Conservation (phyloP, 2,329 filamentous ascomycete species). For the Paecilomyces fulvus region DNA sequence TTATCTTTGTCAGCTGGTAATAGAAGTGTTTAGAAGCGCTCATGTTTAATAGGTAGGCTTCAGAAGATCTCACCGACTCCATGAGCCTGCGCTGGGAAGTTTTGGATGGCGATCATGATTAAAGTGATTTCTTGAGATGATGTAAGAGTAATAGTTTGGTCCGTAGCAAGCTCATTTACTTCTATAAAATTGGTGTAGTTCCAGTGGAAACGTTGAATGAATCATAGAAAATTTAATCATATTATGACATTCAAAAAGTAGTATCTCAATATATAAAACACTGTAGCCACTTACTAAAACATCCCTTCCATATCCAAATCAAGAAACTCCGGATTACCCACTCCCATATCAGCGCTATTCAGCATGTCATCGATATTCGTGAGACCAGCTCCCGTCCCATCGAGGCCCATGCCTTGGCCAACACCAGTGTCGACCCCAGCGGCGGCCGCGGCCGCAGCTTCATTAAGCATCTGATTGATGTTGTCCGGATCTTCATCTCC, state of each 20-base stretch:
- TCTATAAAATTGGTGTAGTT: no score
- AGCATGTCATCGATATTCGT: slow-evolving; percentile 37
- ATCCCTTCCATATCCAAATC: slow-evolving; percentile 39
- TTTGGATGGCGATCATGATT: not conserved
- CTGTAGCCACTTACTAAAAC: slow-evolving; percentile 19
- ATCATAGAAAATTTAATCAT: no score
- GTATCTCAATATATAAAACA: not conserved
- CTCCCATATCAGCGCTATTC: slow-evolving; percentile 34
- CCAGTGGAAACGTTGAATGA: no score
- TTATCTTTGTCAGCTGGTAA: not conserved
- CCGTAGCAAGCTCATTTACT: no score
- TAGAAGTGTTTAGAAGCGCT: not conserved
- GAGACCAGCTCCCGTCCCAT: slow-evolving; percentile 18
- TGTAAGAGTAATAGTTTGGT: not conserved
- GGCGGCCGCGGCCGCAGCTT: slow-evolving; percentile 26
- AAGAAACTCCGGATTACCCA: slow-evolving; percentile 36
- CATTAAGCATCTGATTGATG: slow-evolving; percentile 33
- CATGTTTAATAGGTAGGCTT: not conserved
- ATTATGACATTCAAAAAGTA: not conserved
- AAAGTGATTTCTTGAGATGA: not conserved
- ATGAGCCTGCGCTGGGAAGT: not conserved
- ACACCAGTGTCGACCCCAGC: slow-evolving; percentile 21
- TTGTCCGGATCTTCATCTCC: slow-evolving; percentile 21
- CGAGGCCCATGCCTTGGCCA: slow-evolving; percentile 19
- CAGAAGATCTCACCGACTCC: not conserved